Evolutionary conservation across 2,329 filamentous ascomycete genomes (phyloP).

Genomic region (Zymoseptoria brevis): DNA sequence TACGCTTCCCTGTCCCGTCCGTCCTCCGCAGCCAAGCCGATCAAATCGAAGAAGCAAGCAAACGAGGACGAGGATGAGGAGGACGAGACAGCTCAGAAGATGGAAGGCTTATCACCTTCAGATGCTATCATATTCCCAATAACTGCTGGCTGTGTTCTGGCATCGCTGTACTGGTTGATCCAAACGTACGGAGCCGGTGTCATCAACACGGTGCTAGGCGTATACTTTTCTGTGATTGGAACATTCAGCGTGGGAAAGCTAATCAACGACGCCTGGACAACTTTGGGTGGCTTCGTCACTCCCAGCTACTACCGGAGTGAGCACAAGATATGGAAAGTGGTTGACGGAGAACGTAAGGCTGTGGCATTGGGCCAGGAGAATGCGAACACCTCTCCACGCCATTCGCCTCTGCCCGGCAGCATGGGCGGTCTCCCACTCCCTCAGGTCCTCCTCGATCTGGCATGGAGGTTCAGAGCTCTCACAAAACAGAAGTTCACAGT

Average conservation of each 20-base stretch:
- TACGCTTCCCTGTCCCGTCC: constrained; percentile 81
- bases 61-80: constrained; percentile 42
- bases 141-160: constrained; percentile 62
- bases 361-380: constrained; percentile 10
- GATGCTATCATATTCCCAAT: constrained; percentile 83
- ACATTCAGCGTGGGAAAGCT: constrained; percentile 69
- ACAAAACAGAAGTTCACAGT: constrained; percentile 45
- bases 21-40: constrained; percentile 63
- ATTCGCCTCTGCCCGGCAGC: constrained; percentile 46
- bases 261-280: constrained; percentile 61
- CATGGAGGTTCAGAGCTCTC: constrained; percentile 45
- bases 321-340: constrained; percentile 45
- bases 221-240: constrained; percentile 74
- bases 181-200: constrained; percentile 78
- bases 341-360: constrained; percentile 29
- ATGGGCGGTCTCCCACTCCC: constrained; percentile 43
- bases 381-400: constrained; percentile 14
- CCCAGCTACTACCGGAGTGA: constrained; percentile 58
- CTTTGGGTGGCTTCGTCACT: constrained; percentile 61
- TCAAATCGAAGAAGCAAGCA: constrained; percentile 31
- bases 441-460: constrained; percentile 21
- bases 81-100: constrained; percentile 48
- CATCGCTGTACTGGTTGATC: constrained; percentile 77
- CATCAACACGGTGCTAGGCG: constrained; percentile 73
- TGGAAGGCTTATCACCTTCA: constrained; percentile 62